Evolutionary conservation across 768 basidiomycete species (phyloP), one percentile per base, ranked within the genome.

Genomic region (Trametes cinnabarina): DNA sequence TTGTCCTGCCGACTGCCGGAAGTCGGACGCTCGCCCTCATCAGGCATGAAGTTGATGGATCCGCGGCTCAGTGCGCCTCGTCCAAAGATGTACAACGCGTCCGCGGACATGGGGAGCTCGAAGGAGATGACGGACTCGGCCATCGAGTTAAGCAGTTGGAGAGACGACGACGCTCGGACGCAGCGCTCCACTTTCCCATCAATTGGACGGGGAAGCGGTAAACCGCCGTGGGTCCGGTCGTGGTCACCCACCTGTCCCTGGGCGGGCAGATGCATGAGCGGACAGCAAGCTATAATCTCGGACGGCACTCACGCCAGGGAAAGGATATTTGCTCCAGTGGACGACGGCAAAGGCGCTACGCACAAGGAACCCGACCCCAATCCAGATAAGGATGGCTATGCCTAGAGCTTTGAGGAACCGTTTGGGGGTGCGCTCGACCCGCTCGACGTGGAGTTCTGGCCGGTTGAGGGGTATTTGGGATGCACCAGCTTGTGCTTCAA

Each of bases 351-450:
- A 28, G 5, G 57, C 43, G 53, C 60, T 63, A 3, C 54, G 55
- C 17, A 47, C 55, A 25, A 62, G 23, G 11, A 49, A 51, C 30
- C 39, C 57, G 9, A 65, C 25, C 3, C 57, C 41, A 2, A 62
- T 2, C 42, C 55, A 69, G 15, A 67, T 60, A 10, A 66, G 30
- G 17, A 63, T 10, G 7, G 66, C 68, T 3, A 64, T 30, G 7
- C 39, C 59, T 25, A 69, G 60, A 0, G 68, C 65, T 41, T 62
- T 63, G 37, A 63, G 23, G 44, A 69, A 69, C 15, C 68, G 42
- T 32, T 28, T 51, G 4, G 54, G 40, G 4, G 66, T 57, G 1
- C 40, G 59, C 28, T 57, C 53, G 22, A 39, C 41, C 15, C 35
- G 48, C 34, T 56, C 53, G 23, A 53, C n/a, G 47, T 51, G 40